Evolutionary conservation across 768 basidiomycete genomes (phyloP).

Genomic region (Amyloporia xantha): DNA sequence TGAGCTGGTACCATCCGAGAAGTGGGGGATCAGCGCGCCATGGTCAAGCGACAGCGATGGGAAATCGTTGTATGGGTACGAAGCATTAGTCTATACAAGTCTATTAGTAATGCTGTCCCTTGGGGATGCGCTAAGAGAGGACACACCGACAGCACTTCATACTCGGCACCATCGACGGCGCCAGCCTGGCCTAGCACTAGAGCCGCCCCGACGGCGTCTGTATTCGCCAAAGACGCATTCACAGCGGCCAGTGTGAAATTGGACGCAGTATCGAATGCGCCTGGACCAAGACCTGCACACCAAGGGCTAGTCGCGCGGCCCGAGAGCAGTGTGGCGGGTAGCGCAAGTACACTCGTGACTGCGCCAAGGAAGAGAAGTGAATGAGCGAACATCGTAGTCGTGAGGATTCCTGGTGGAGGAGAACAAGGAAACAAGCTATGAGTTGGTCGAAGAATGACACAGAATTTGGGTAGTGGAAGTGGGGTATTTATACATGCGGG

Average conservation of each 20-base stretch:
- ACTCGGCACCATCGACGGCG: conserved; percentile 27
- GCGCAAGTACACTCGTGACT: conserved; percentile 5
- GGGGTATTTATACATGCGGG: background rate
- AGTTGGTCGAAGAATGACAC: background rate
- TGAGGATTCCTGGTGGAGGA: background rate
- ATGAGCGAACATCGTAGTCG: conserved; percentile 10
- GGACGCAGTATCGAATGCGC: conserved; percentile 22
- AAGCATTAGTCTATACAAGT: conserved; percentile 36
- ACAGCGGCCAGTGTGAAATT: conserved; percentile 43
- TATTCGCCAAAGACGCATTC: conserved; percentile 35
- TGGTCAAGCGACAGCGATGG: conserved; percentile 33
- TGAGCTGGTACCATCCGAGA: conserved; percentile 18
- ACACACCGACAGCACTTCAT: conserved; percentile 40
- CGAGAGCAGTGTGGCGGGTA: conserved; percentile 8
- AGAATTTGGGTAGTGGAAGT: background rate
- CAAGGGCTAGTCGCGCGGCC: conserved; percentile 7
- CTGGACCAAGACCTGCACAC: conserved; percentile 18
- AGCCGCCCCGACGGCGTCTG: conserved; percentile 39
- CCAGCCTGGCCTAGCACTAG: conserved; percentile 36
- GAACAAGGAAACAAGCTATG: too few relatives aligned
- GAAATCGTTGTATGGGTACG: conserved; percentile 41
- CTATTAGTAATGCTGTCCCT: too few relatives aligned
- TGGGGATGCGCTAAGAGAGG: too few relatives aligned
- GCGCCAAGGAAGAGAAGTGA: conserved; percentile 8
- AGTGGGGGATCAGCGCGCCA: conserved; percentile 32